Conservation (phyloP, 2,329 filamentous ascomycete species). For the Aspergillus sp. region DNA sequence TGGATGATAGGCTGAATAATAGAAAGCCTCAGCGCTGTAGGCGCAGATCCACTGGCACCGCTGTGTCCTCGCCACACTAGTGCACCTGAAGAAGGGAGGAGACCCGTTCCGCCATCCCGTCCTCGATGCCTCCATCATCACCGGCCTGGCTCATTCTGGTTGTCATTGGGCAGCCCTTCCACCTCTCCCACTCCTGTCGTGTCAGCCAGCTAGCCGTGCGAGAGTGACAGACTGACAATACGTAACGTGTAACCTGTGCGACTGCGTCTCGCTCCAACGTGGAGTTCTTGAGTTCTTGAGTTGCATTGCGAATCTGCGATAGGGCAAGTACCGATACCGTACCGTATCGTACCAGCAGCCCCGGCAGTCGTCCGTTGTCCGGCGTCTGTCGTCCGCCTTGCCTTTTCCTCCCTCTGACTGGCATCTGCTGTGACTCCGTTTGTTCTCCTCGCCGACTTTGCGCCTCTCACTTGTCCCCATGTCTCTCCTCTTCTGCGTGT, state of each 20-base stretch:
- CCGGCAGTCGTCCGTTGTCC: too few relatives aligned
- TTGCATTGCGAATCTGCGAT: neutral
- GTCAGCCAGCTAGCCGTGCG: neutral
- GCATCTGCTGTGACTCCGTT: conserved; percentile 12
- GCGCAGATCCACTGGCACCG: neutral
- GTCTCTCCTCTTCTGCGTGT: conserved; percentile 13
- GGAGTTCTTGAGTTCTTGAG: neutral
- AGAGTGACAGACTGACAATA: neutral
- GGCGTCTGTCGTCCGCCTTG: neutral
- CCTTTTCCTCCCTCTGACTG: conserved; percentile 2
- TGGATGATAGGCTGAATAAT: too few relatives aligned
- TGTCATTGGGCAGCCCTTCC: neutral
- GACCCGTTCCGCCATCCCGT: conserved; percentile 18
- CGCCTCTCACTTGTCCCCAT: conserved; percentile 7
- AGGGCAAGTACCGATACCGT: conserved; percentile 4
- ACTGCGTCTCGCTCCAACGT: neutral
- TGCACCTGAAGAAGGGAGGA: neutral
- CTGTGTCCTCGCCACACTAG: conserved; percentile 4
- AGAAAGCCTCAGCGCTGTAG: too few relatives aligned
- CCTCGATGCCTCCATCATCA: neutral
- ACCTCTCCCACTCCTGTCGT: conserved; percentile 1
- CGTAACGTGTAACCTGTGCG: neutral
- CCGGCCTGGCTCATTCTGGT: neutral
- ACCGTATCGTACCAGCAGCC: conserved; percentile 1
- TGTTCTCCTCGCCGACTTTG: conserved; percentile 9